Conservation (phyloP, 2,329 filamentous ascomycete genomes). For the Stylonectria norvegica region DNA sequence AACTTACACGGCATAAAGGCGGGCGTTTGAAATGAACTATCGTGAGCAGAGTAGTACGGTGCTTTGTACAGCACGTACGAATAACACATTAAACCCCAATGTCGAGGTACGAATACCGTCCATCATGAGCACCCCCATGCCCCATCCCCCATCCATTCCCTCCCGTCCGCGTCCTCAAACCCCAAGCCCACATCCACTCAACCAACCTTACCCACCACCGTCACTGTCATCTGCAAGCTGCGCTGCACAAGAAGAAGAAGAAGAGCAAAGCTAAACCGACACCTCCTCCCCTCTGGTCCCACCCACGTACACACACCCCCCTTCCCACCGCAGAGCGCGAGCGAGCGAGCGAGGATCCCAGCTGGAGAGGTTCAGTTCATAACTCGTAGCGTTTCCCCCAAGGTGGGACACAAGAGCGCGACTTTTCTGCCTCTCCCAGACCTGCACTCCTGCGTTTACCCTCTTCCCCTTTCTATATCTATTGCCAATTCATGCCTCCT, state of each 20-base stretch:
- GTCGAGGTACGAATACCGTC: too few species aligned
- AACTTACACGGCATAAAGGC: too few species aligned
- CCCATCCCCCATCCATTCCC: constrained; percentile 5
- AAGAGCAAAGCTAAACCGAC: too few species aligned
- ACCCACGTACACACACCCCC: constrained; percentile 18
- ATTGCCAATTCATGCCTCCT: not conserved
- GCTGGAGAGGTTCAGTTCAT: constrained; percentile 25
- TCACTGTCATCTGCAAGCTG: not conserved
- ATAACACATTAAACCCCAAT: too few species aligned
- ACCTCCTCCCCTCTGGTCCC: constrained; percentile 11
- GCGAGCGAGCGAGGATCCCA: constrained; percentile 15
- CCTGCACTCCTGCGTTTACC: not conserved
- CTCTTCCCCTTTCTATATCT: not conserved
- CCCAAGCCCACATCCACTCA: not conserved
- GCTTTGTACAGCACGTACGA: too few species aligned
- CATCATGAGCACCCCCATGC: constrained; percentile 4
- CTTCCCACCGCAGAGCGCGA: constrained; percentile 12
- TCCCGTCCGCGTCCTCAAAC: too few species aligned
- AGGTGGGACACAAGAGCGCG: constrained; percentile 23
- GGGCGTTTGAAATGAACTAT: too few species aligned
- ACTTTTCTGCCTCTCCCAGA: constrained; percentile 18
- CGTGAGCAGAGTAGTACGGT: too few species aligned
- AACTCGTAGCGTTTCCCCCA: constrained; percentile 21
- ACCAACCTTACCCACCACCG: not conserved
- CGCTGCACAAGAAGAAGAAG: too few species aligned